These are phyloP conservation scores for Agrocybe praecox DNA, from an alignment of 768 basidiomycete species.

Conservation along the genomic window DNA sequence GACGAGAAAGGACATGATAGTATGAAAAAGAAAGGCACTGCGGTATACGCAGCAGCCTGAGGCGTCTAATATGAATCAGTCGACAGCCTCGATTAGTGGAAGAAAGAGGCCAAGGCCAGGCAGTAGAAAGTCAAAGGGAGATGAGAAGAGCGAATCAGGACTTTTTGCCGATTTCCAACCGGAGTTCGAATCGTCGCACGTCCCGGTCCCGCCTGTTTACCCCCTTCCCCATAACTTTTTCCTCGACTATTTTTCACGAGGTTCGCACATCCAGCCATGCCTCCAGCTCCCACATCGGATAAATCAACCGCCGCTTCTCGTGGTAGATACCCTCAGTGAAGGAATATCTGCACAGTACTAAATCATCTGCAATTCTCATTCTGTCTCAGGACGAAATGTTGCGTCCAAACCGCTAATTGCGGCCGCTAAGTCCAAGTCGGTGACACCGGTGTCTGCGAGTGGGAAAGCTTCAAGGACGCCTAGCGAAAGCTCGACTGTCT, in stretches of 20 bases:
- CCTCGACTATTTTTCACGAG: slow-evolving; percentile 10
- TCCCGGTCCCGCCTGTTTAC: background rate
- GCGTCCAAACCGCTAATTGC: slow-evolving; percentile 22
- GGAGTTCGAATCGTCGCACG: slow-evolving; percentile 19
- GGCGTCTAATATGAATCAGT: slow-evolving; percentile 1
- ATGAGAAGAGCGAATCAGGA: slow-evolving; percentile 7
- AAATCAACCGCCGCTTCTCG: slow-evolving; percentile 21
- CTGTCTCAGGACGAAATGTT: slow-evolving; percentile 21
- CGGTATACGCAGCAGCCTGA: background rate
- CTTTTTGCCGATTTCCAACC: slow-evolving; percentile 13
- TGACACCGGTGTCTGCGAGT: slow-evolving; percentile 9
- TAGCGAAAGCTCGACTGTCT: slow-evolving; percentile 17
- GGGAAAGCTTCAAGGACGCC: slow-evolving; percentile 14
- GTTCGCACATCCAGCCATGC: slow-evolving; percentile 1
- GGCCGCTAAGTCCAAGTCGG: slow-evolving; percentile 14
- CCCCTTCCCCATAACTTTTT: background rate
- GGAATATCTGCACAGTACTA: slow-evolving; percentile 7
- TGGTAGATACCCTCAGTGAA: slow-evolving; percentile 23
- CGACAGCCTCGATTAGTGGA: slow-evolving; percentile 7
- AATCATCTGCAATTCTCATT: background rate
- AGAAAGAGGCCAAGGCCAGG: background rate
- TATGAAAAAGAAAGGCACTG: slow-evolving; percentile 13
- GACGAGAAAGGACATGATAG: slow-evolving; percentile 63
- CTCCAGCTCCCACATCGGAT: slow-evolving; percentile 11
- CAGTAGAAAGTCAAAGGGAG: background rate